These are phyloP conservation scores for Lithocarpus polystachyus DNA, from an alignment of 306 rosid genomes.

Conservation along the genomic window DNA sequence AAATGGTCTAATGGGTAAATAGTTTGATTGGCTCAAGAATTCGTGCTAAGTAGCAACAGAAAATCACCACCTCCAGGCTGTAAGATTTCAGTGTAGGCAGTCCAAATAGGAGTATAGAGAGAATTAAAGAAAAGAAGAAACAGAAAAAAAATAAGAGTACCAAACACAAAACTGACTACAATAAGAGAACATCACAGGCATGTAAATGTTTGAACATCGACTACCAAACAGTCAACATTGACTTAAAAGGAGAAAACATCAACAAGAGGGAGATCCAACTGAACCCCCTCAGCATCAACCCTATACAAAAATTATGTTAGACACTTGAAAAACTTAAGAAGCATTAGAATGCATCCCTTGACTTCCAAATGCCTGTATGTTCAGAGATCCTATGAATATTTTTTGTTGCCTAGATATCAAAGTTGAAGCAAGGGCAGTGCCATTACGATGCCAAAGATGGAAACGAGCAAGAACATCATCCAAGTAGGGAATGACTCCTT, in stretches of 20 bases:
- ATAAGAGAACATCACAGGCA: constrained; percentile 30
- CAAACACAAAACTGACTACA: constrained; percentile 26
- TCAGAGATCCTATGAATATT: constrained; percentile 1
- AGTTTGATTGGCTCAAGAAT: no score
- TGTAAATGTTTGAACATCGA: constrained; percentile 31
- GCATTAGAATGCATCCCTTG: constrained; percentile 34
- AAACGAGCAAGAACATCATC: constrained; percentile 83
- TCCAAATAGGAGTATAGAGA: neutral
- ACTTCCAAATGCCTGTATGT: constrained; percentile 18
- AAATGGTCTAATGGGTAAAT: no score
- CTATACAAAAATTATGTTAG: constrained; percentile 54
- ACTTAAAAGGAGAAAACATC: constrained; percentile 41
- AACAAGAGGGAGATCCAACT: constrained; percentile 28
- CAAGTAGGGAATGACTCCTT: constrained; percentile 79
- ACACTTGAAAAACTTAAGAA: constrained; percentile 38
- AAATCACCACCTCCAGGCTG: neutral
- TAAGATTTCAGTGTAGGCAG: neutral
- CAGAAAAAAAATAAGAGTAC: neutral
- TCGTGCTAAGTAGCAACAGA: no score
- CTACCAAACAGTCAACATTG: constrained; percentile 36
- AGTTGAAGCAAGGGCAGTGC: constrained; percentile 94
- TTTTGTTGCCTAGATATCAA: constrained; percentile 34
- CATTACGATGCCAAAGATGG: constrained; percentile 89
- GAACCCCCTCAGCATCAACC: constrained; percentile 39
- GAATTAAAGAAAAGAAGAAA: neutral